Evolutionary conservation across 2,329 filamentous ascomycete species (phyloP), one percentile per base, ranked within the genome.

Genomic region (Aspergillus pseudoviridinutans): DNA sequence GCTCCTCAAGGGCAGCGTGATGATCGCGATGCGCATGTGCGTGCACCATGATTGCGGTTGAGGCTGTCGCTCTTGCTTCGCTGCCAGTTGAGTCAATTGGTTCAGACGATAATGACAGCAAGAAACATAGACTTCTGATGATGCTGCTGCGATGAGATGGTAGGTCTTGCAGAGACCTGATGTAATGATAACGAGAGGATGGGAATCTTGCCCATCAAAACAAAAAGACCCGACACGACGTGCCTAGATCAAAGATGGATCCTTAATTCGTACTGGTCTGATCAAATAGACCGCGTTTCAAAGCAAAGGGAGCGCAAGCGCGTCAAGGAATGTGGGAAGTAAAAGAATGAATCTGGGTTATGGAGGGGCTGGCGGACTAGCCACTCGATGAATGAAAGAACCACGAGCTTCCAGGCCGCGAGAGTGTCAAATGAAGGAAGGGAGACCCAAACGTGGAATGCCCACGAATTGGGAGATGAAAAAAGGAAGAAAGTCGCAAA

Each of bases 361-460:
- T 47, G 53, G 32, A 50, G 50, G 25, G 55, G 57, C 58, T 58
- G 56, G 61, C 53, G 44, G 51, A 60, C 58, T 35, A 62, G 57
- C 64, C 59, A 57, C 64, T 65, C 59, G 65, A 68, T 66, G 70
- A 74, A 72, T 61, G 71, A 74, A 68, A 47, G 67, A 69, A 68
- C 69, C 66, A 71, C 70, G 68, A 70, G 69, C 66, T 66, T 66
- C 71, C 66, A 67, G 65, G 66, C 65, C 60, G 61, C 63, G 62
- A 60, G 53, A 55, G 29, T n/a, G 57, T 56, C 53, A 58, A 59
- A 59, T 53, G 55, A 66, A 58, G 50, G 38, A 51, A 51, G 29
- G 50, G 55, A 53, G 22, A 32, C 60, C 54, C 60, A 55, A 42
- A 25, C 47, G 55, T 47, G 46, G 51, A 59, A 53, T 52, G 51